Evolutionary conservation across 306 rosid species (phyloP).

Genomic region (Coriaria nepalensis): DNA sequence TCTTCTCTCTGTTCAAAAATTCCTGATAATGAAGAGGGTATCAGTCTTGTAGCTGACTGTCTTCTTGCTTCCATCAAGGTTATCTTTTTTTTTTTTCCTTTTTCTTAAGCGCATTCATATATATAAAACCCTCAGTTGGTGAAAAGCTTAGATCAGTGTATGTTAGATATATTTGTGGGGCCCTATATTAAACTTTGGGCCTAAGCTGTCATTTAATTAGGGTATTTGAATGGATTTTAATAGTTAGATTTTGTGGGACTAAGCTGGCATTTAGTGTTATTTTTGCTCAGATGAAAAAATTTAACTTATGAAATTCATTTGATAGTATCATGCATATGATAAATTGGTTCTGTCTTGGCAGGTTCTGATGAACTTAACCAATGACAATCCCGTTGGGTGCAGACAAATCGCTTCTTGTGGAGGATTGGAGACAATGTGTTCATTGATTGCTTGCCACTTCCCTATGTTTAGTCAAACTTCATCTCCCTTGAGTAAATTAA

Average conservation of each 20-base stretch:
- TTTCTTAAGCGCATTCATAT: background rate
- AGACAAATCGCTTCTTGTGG: slow-evolving; percentile 73
- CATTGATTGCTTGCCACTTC: slow-evolving; percentile 80
- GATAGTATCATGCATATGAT: no score
- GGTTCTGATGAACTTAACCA: slow-evolving; percentile 96
- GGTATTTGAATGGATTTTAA: no score
- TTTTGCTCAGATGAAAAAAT: background rate
- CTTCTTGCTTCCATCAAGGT: slow-evolving; percentile 80
- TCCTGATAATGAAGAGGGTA: slow-evolving; percentile 32
- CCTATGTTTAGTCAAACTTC: slow-evolving; percentile 58
- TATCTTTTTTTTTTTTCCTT: slow-evolving; percentile 5
- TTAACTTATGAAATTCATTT: background rate
- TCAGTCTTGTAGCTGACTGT: slow-evolving; percentile 61
- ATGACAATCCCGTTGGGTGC: slow-evolving; percentile 91
- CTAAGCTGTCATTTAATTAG: no score
- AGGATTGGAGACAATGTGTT: slow-evolving; percentile 82
- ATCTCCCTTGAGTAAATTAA: slow-evolving; percentile 27
- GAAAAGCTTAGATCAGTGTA: no score
- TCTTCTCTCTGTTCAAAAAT: slow-evolving; percentile 21
- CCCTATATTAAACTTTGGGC: no score
- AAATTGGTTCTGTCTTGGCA: slow-evolving; percentile 23
- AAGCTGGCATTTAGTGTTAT: no score
- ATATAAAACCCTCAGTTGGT: no score
- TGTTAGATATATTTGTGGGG: no score
- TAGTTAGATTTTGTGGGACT: no score